Evolutionary conservation across 2,329 filamentous ascomycete genomes (phyloP).

Genomic region (Magnaporthiopsis incrustans): DNA sequence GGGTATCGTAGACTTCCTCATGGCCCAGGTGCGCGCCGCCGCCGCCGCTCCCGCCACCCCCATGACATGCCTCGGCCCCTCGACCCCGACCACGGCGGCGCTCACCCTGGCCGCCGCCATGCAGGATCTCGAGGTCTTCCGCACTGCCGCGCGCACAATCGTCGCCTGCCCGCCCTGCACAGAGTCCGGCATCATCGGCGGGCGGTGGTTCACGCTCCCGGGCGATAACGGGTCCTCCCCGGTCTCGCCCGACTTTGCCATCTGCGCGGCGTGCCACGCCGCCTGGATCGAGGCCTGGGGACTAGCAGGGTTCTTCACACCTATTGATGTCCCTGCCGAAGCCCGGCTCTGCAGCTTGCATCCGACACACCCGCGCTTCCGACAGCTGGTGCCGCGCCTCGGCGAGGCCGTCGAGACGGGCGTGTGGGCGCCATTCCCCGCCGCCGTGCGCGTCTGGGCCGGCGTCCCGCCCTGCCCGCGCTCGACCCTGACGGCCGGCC

Average conservation of each 20-base stretch:
- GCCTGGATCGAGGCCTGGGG: background rate
- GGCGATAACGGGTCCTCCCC: background rate
- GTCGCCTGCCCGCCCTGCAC: background rate
- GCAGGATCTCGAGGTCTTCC: background rate
- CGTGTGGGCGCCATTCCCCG: background rate
- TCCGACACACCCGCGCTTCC: slow-evolving; percentile 1
- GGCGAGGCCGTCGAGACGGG: slow-evolving; percentile 1
- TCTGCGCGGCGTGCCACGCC: slow-evolving; percentile 3
- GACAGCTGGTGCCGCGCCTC: background rate
- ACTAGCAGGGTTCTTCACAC: background rate
- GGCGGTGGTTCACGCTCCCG: background rate
- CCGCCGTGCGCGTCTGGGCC: background rate
- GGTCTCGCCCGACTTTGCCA: background rate
- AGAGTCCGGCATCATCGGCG: background rate
- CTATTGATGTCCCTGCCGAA: too few species aligned
- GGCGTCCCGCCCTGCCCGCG: background rate
- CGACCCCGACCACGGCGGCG: background rate
- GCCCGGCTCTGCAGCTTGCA: background rate
- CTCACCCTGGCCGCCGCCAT: background rate
- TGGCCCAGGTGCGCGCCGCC: background rate
- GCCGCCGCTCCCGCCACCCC: background rate
- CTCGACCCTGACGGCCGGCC: background rate
- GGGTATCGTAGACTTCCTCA: background rate
- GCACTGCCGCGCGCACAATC: background rate
- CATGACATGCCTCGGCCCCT: background rate